Base-by-base conservation (phyloP, 108 stramenopile species). In the Fragilaria crotonensis region DNA sequence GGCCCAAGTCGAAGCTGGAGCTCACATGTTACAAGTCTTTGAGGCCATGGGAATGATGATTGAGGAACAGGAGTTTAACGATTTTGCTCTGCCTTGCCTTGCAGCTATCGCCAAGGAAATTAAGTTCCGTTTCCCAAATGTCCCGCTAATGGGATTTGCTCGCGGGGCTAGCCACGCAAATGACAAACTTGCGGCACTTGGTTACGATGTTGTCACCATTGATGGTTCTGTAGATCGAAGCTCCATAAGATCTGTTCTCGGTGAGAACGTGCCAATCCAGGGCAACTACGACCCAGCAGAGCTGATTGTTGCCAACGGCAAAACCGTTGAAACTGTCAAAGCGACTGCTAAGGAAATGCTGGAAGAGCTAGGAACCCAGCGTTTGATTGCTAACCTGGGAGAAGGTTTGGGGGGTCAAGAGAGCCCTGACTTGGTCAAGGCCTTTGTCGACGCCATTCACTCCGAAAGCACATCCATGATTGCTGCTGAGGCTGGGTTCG, bases 11-110 rank as follows among this genome's bases (percentile, higher is more conserved):
- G 91, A 95, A 52, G 77, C 73, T 30, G 94, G 96, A 18, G 87
- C 87, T 0, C 90, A 95, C 61, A 89, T 87, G 83, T 65, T 90
- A 5, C 93, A 94, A 62, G 64, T 97, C 17, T 97, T 97, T 65
- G 96, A 97, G 66, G 96, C 96, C 50, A 95, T 97, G 96, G 96
- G 96, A 44, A 93, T 89, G 80, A 93, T 95, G 88, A 88, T 89
- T 59, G 83, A 83, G 51, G 85, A 83, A 48, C 70, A 59, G 4
- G 74, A 94, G 27, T 97, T 97, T 60, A 53, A 81, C 18, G 79
- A 79, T 21, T 81, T 76, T 63, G 94, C 94, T 36, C 61, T 94
- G 73, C 96, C 96, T 5, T 87, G 85, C 63, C 72, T 96, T 33
- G 52, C 78, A 52, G 71, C 72, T 33, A 87, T 95, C 49, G 75